Percentiles rank a stretch among this genome's conserved stretches.
Conservation (phyloP, 2,329 filamentous ascomycete species). For the Beauveria sp. region DNA sequence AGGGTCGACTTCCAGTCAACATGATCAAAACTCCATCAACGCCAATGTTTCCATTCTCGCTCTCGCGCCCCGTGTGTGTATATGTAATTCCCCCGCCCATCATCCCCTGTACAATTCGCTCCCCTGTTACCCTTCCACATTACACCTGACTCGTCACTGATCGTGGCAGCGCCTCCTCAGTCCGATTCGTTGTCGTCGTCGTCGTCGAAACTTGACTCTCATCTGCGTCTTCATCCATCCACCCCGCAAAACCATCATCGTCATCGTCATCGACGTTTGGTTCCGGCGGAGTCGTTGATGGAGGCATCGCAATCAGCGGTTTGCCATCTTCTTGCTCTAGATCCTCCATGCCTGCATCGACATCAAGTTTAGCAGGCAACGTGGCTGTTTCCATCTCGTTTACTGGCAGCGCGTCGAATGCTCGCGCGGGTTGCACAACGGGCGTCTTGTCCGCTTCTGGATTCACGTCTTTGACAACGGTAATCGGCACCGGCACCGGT, state of each 20-base stretch:
- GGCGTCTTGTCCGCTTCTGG: background rate
- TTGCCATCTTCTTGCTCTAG: background rate
- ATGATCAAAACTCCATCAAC: background rate
- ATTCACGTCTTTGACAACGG: background rate
- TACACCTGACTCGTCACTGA: background rate
- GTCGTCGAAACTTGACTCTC: constrained; percentile 7
- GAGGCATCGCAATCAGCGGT: constrained; percentile 12
- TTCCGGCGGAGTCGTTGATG: constrained; percentile 5
- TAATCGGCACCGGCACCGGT: background rate
- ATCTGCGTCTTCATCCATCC: constrained; percentile 18
- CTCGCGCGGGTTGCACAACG: background rate
- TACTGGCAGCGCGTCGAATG: background rate
- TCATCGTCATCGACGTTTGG: constrained; percentile 16
- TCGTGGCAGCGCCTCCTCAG: background rate
- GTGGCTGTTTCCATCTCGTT: background rate
- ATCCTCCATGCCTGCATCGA: background rate
- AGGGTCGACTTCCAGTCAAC: too few relatives aligned
- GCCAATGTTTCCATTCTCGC: background rate
- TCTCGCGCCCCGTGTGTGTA: background rate
- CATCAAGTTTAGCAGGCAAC: background rate
- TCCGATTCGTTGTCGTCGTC: background rate
- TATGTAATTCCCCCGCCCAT: too few relatives aligned
- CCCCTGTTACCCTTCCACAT: background rate
- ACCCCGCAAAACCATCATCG: constrained; percentile 21
- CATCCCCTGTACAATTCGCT: background rate